A percentile compares a stretch with the other conserved stretches of the same genome.
phyloP scores from a whole-genome alignment of 495 filamentous ascomycete species.

The Aspergillus campestris region DNA sequence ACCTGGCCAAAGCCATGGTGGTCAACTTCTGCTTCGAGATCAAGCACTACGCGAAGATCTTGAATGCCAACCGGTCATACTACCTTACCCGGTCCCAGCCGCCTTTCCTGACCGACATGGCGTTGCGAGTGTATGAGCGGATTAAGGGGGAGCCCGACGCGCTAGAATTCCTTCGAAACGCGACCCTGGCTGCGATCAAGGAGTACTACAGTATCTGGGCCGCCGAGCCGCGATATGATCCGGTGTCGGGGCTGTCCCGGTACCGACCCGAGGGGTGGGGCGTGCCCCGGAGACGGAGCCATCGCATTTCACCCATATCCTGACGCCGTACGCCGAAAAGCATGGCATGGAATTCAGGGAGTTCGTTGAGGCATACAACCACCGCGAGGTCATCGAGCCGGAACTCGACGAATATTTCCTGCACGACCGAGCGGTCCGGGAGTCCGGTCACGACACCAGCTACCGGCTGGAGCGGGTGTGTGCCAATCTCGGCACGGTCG shows the following conservation, averaged over 20 bases:
- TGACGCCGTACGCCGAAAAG: conserved; percentile 80
- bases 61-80: conserved; percentile 94
- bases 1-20: conserved; percentile 89
- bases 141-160: conserved; percentile 74
- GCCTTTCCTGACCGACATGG: conserved; percentile 96
- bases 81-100: conserved; percentile 91
- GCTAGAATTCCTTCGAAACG: conserved; percentile 64
- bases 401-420: conserved; percentile 90
- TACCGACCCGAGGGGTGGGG: conserved; percentile 85
- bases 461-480: conserved; percentile 85
- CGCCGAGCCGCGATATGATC: conserved; percentile 68
- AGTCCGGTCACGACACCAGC: conserved; percentile 94
- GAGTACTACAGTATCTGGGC: conserved; percentile 94
- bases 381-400: conserved; percentile 67
- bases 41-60: conserved; percentile 94
- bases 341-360: conserved; percentile 69
- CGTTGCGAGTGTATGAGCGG: conserved; percentile 76
- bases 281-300: conserved; percentile 93
- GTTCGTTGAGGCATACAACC: conserved; percentile 82
- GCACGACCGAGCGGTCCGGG: conserved; percentile 88
- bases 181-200: conserved; percentile 88
- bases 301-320: conserved; percentile 76
- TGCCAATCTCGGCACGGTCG: conserved; percentile 84
- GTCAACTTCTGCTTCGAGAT: conserved; percentile 96
- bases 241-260: conserved; percentile 70